Base-by-base conservation (phyloP, 306 rosid species). In the Malus asiatica region DNA sequence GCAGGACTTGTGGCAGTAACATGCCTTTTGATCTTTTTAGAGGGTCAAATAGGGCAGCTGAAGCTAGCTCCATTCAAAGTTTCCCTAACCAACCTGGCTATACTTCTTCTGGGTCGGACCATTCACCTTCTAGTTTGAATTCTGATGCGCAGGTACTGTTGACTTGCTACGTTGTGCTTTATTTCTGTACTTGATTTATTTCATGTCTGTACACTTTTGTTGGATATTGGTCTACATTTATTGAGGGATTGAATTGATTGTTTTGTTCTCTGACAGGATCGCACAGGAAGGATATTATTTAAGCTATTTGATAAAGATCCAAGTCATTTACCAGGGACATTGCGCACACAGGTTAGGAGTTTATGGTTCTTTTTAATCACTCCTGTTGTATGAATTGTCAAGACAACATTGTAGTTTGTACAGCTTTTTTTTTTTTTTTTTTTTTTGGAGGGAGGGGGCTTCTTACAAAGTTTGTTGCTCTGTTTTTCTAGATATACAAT, bases 281-380 rank as follows among this genome's bases (percentile, higher is more conserved):
- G 89, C 14, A 93, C 97, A 11, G 93, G 97, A 53, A 79, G 93
- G 82, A 93, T 93, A 83, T 79, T 87, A 76, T 91, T 93, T 71
- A 93, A 93, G 81, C 88, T 93, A 32, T 93, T 93, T 76, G 93
- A 87, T 72, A 93, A 93, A 88, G 96, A 93, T 80, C 98, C 98
- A 45, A 90, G 93, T 81, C 91, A 91, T 79, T 85, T 93, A 63
- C 98, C 97, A 16, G 90, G 83, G 74, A 78, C 93, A 10, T 73
- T 93, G 76, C 89, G 98, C 79, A 57, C 92, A 57, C 97, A 93
- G 90, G 98, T 93, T 80, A 74, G 73, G 65, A 77, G 65, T 68
- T 58, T 35, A 66, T 77, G 64, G 59, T 65, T 68, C 46, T 25
- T 71, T 71, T 64, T 58, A 35, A 30, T 59, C 23, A 32, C 45